Percentiles rank a stretch among this genome's conserved stretches.
Conservation (phyloP, 2,329 filamentous ascomycete species). For the Magnaporthiopsis rhizophila region DNA sequence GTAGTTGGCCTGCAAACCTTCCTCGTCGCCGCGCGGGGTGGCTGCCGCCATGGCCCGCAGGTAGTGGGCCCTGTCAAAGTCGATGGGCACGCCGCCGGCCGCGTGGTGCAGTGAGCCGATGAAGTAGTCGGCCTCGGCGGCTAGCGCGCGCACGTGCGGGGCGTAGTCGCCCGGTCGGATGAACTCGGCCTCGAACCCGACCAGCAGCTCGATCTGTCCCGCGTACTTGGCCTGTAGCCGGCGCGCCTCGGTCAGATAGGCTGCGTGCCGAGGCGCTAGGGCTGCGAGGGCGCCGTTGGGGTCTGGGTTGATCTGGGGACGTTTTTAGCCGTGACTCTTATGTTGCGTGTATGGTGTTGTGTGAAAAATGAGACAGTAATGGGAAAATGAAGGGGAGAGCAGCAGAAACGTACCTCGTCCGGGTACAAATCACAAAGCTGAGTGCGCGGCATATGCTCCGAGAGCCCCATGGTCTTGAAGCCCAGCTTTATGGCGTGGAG, state of each 20-base stretch:
- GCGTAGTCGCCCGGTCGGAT: constrained; percentile 58
- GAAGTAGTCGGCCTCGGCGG: constrained; percentile 59
- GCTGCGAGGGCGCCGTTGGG: constrained; percentile 37
- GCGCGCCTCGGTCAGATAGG: constrained; percentile 68
- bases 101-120: constrained; percentile 91
- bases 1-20: constrained; percentile 71
- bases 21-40: constrained; percentile 42
- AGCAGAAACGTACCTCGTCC: constrained; percentile 57
- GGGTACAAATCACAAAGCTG: constrained; percentile 75
- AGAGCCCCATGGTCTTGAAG: constrained; percentile 78
- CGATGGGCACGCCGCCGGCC: constrained; percentile 73
- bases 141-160: constrained; percentile 48
- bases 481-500: constrained; percentile 68
- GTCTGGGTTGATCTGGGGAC: constrained; percentile 39
- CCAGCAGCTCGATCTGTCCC: constrained; percentile 64
- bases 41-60: constrained; percentile 41
- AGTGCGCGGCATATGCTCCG: constrained; percentile 89
- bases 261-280: constrained; percentile 51
- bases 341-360: no score
- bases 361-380: no score
- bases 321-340: background rate
- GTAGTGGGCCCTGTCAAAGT: constrained; percentile 69
- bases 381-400: constrained; percentile 8
- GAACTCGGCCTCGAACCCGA: constrained; percentile 93
- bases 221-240: constrained; percentile 66